Percentiles rank a stretch among this genome's conserved stretches.
Evolutionary conservation across 176 grass and related monocot species (phyloP).

Genomic region (Juncus effusus): DNA sequence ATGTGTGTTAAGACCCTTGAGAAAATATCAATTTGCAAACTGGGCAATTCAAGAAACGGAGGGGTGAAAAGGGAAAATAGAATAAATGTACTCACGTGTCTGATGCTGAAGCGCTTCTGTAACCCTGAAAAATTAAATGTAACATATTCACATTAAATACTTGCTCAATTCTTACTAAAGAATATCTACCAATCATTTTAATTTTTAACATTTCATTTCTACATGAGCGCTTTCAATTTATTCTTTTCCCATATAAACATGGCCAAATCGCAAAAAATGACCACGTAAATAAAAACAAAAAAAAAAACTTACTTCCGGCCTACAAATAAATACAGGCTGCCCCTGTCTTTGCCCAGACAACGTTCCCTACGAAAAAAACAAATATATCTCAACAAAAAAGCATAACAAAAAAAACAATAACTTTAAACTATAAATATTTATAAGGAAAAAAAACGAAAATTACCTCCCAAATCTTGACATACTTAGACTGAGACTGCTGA

Average conservation of each 20-base stretch:
- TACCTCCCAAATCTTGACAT: slow-evolving; percentile 99
- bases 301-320: slow-evolving; percentile 80
- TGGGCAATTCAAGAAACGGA: neutral
- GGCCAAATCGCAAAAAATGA: no score
- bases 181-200: no score
- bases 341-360: slow-evolving; percentile 93
- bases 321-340: slow-evolving; percentile 97
- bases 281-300: no score
- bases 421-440: neutral
- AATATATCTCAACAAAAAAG: slow-evolving; percentile 2
- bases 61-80: neutral
- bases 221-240: no score
- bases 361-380: slow-evolving; percentile 59
- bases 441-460: slow-evolving; percentile 21
- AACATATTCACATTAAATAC: no score
- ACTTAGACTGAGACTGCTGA: slow-evolving; percentile 73
- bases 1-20: neutral
- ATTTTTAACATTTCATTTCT: no score
- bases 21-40: no score
- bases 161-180: no score
- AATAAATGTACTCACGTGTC: slow-evolving; percentile 52
- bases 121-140: slow-evolving; percentile 52
- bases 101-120: slow-evolving; percentile 77
- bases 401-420: slow-evolving; percentile 19
- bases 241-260: no score